phyloP scores from a whole-genome alignment of 331 rosid species.

The Rosa hybrid region DNA sequence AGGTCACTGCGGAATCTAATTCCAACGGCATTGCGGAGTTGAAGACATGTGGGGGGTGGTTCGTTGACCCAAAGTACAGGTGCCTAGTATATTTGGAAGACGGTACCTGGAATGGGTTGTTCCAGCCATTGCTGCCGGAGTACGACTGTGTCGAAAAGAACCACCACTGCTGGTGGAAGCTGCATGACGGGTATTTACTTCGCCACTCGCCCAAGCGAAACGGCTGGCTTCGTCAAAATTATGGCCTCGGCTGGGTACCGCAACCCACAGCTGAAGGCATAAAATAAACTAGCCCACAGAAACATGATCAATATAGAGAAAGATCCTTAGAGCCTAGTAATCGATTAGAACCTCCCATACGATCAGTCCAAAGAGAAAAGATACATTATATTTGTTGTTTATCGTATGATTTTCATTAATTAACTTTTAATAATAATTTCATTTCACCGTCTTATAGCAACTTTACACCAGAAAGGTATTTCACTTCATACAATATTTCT shows the following conservation, averaged over 20 bases:
- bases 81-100: background rate
- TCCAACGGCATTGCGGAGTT: background rate
- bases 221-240: background rate
- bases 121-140: background rate
- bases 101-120: background rate
- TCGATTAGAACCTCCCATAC: background rate
- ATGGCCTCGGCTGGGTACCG: background rate
- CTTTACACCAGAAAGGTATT: background rate
- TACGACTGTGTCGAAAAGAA: background rate
- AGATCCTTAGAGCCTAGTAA: background rate
- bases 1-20: background rate
- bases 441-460: background rate
- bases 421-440: background rate
- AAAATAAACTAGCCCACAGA: background rate
- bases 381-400: background rate
- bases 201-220: background rate
- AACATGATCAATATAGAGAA: background rate
- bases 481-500: too few species aligned
- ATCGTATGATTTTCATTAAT: background rate
- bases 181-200: background rate
- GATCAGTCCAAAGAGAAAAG: background rate
- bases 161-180: conserved; percentile 4
- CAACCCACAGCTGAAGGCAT: background rate
- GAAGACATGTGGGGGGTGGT: background rate
- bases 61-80: background rate